Percentiles rank a stretch among this genome's conserved stretches.
phyloP scores from a whole-genome alignment of 352 stramenopile species.

The Pythium phragmiticola region DNA sequence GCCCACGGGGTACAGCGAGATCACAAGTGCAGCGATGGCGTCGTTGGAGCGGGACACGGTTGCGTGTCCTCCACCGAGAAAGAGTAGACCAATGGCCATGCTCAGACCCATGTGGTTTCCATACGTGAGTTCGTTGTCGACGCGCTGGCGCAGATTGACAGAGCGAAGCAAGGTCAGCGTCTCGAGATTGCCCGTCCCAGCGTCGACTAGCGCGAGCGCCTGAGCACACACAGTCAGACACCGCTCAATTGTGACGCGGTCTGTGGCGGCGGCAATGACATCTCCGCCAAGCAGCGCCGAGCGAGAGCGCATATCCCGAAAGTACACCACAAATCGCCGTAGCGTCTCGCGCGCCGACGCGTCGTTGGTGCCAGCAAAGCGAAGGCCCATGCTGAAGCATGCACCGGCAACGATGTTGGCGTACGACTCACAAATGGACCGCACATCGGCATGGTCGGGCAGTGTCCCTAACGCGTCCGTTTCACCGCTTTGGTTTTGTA shows the following conservation, averaged over 20 bases:
- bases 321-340: constrained; percentile 67
- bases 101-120: constrained; percentile 95
- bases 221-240: constrained; percentile 92
- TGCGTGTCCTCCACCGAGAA: constrained; percentile 92
- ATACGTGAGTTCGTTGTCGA: constrained; percentile 88
- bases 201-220: constrained; percentile 94
- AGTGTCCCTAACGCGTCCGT: constrained; percentile 9
- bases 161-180: constrained; percentile 91
- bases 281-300: constrained; percentile 38
- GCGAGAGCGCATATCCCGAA: constrained; percentile 65
- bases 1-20: constrained; percentile 94
- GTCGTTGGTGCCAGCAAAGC: constrained; percentile 91
- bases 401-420: constrained; percentile 93
- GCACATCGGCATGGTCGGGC: constrained; percentile 62
- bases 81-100: constrained; percentile 95
- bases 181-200: constrained; percentile 94
- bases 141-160: constrained; percentile 73
- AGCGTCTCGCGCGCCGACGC: constrained; percentile 54
- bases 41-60: constrained; percentile 88
- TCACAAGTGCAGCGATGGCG: constrained; percentile 93
- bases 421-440: constrained; percentile 93
- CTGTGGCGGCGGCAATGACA: constrained; percentile 55
- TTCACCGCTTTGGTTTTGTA: constrained; percentile 14
- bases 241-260: constrained; percentile 91
- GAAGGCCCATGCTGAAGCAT: constrained; percentile 94